Base-by-base conservation (phyloP, 176 grass and related monocot genomes). In the Cymbopogon citratus region DNA sequence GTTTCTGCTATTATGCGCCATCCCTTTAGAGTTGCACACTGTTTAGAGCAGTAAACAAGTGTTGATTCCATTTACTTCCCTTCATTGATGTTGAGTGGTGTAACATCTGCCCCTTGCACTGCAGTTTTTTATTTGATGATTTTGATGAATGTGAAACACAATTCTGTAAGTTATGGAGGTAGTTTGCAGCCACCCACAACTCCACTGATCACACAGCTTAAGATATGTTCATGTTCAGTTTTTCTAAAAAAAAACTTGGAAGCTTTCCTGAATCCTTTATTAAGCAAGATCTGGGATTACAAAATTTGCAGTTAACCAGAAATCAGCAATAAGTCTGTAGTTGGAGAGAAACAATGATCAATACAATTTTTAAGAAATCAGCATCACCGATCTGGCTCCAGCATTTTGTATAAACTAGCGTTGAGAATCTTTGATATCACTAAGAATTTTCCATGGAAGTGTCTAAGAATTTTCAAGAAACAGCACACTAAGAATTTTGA, bases 11-110 rank as follows among this genome's bases (percentile, higher is more conserved):
- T 59, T 60, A 60, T 9, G 5, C 1, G 3, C n/a, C 18, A 57
- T 6, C 49, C 49, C 5, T 57, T 52, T 51, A 19, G 45, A n/a
- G 45, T 23, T 35, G 29, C 48, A 56, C 45, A 74, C 71, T 54
- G 48, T 54, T 74, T 75, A 74, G 27, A 75, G 72, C 48, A 75
- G 27, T 75, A 74, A 19, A 56, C 29, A 75, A 57, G 10, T 31
- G 19, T 6, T 57, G 31, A 24, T 35, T 57, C 29, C 13, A 56
- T 3, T 29, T 38, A 36, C 5, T 75, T 3, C 5, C 45, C 45
- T 19, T 57, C 73, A 41, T 44, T 63, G 12, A 63, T 18, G 8
- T 68, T 59, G 33, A 68, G 34, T 69, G 25, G 18, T 67, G 31
- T 76, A 76, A n/a, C 72, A 29, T 75, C 26, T 67, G 40, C 39